Evolutionary conservation across 2,329 filamentous ascomycete species (phyloP).

Genomic region (Alternaria gansuensis): DNA sequence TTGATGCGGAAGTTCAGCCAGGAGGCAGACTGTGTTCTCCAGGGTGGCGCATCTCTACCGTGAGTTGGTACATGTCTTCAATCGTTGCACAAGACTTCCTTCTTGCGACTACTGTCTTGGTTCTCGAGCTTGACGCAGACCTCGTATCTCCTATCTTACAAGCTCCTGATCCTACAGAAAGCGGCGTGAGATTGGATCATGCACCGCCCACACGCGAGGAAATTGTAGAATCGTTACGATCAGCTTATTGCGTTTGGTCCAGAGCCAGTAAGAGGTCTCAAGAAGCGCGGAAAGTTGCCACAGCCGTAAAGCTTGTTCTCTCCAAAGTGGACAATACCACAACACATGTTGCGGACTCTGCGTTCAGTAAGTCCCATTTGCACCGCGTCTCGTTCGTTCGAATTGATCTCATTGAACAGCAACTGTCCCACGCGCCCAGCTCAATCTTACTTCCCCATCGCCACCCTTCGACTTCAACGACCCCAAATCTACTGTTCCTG

Average conservation of each 20-base stretch:
- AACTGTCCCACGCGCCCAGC: constrained; percentile 4
- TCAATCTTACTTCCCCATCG: constrained; percentile 17
- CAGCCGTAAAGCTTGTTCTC: constrained; percentile 42
- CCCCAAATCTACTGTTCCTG: background rate
- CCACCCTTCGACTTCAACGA: constrained; percentile 32
- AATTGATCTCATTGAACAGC: constrained; percentile 12
- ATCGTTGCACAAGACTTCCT: constrained; percentile 59
- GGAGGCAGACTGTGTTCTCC: constrained; percentile 46
- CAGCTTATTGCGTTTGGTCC: constrained; percentile 38
- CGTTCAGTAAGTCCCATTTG: constrained; percentile 21
- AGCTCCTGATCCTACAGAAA: constrained; percentile 2
- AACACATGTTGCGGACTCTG: background rate
- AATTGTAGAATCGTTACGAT: constrained; percentile 36
- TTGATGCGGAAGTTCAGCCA: constrained; percentile 55
- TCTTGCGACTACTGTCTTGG: constrained; percentile 59
- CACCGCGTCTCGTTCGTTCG: too few species aligned
- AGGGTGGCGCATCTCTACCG: constrained; percentile 49
- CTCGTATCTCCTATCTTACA: constrained; percentile 27
- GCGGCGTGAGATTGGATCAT: constrained; percentile 30
- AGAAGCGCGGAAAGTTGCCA: constrained; percentile 43
- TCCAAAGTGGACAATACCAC: constrained; percentile 28
- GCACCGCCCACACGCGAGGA: constrained; percentile 37
- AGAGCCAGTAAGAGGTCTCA: constrained; percentile 39
- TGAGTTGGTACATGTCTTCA: constrained; percentile 57
- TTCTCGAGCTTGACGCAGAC: constrained; percentile 54